Evolutionary conservation across 495 filamentous ascomycete species (phyloP).

Genomic region (Amorphotheca resinae): DNA sequence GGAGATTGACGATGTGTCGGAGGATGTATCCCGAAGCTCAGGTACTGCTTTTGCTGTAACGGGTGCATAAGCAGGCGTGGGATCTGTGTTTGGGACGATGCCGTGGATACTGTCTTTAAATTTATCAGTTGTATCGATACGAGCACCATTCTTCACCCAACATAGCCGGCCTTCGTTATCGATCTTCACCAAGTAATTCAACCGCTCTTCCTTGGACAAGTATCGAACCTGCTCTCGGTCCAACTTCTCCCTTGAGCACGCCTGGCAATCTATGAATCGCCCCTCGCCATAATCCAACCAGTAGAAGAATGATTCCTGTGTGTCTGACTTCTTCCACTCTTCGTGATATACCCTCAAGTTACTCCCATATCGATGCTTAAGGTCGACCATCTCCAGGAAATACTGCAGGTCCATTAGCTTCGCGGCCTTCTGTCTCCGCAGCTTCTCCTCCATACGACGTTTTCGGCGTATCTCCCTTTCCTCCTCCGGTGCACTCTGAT

Average conservation of each 20-base stretch:
- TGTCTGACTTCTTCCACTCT: conserved; percentile 65
- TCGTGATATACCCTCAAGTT: conserved; percentile 77
- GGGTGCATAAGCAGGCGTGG: conserved; percentile 32
- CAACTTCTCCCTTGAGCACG: conserved; percentile 50
- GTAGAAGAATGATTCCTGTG: conserved; percentile 84
- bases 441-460: conserved; percentile 31
- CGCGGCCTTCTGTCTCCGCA: conserved; percentile 39
- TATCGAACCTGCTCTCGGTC: conserved; percentile 64
- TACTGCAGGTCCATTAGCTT: conserved; percentile 82
- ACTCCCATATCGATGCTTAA: conserved; percentile 76
- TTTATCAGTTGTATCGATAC: conserved; percentile 61
- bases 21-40: conserved; percentile 5
- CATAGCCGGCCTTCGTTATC: conserved; percentile 54
- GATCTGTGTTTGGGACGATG: conserved; percentile 56
- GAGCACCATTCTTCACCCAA: conserved; percentile 67
- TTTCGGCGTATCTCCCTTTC: conserved; percentile 26
- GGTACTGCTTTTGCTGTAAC: conserved; percentile 8
- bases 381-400: conserved; percentile 87
- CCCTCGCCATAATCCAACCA: conserved; percentile 87
- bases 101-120: conserved; percentile 73
- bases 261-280: conserved; percentile 39
- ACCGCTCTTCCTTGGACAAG: conserved; percentile 56
- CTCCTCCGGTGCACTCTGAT: conserved; percentile 25
- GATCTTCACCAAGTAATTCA: conserved; percentile 59
- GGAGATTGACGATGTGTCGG: conserved; percentile 4